These are phyloP conservation scores for Monilinia laxa DNA, from an alignment of 2,329 filamentous ascomycete genomes.

Conservation along the genomic window DNA sequence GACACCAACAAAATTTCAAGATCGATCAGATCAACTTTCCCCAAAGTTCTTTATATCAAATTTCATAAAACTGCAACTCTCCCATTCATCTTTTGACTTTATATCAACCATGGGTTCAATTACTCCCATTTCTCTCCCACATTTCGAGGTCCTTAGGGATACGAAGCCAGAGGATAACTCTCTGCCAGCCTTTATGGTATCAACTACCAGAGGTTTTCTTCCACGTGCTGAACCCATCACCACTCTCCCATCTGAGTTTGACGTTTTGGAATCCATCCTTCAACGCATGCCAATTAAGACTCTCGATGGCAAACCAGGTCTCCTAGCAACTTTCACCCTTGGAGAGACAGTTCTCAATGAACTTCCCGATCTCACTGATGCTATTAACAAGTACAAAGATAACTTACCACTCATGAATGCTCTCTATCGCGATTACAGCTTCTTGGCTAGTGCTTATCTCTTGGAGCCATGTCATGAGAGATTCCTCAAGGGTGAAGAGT, in stretches of 20 bases:
- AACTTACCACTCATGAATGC: slow-evolving; percentile 82
- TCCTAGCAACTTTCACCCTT: slow-evolving; percentile 72
- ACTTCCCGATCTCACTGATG: slow-evolving; percentile 72
- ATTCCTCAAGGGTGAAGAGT: slow-evolving; percentile 67
- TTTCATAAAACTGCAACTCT: slow-evolving; percentile 13
- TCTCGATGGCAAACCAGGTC: slow-evolving; percentile 68
- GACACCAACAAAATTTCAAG: background rate
- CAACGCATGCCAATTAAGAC: slow-evolving; percentile 78
- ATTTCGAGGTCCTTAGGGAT: slow-evolving; percentile 63
- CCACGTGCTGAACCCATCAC: slow-evolving; percentile 63
- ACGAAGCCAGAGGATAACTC: slow-evolving; percentile 60
- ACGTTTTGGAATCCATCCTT: slow-evolving; percentile 68
- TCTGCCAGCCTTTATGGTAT: slow-evolving; percentile 76
- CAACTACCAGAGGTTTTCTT: slow-evolving; percentile 71
- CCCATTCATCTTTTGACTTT: slow-evolving; percentile 13
- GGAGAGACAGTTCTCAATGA: slow-evolving; percentile 72
- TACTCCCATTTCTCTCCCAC: slow-evolving; percentile 30
- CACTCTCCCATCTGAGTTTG: slow-evolving; percentile 70
- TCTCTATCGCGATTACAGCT: slow-evolving; percentile 87
- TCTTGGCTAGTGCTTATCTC: slow-evolving; percentile 84
- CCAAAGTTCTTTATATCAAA: slow-evolving; percentile 10
- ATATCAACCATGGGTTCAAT: slow-evolving; percentile 38
- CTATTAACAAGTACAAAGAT: slow-evolving; percentile 69
- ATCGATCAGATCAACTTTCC: slow-evolving; percentile 18
- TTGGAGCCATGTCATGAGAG: slow-evolving; percentile 87